phyloP scores from a whole-genome alignment of 805 yeast species.

The Candida michaelii region DNA sequence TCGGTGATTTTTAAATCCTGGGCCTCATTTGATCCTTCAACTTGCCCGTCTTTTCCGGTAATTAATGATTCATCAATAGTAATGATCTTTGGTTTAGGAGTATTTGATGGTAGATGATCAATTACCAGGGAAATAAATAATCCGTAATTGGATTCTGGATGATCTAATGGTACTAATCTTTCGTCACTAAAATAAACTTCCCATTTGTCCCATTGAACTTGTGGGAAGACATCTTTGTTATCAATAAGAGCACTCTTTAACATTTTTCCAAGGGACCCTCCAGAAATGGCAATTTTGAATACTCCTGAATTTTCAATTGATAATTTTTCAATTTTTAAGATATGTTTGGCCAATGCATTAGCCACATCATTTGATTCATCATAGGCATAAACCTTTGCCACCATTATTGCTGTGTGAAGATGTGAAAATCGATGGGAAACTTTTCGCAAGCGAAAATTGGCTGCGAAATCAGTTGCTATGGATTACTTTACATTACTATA shows the following conservation, averaged over 20 bases:
- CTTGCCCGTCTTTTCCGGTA: slow-evolving; percentile 46
- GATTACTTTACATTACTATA: background rate
- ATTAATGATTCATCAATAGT: slow-evolving; percentile 66
- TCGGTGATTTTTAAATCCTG: slow-evolving; percentile 53
- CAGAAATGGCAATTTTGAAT: slow-evolving; percentile 82
- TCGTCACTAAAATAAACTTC: slow-evolving; percentile 87
- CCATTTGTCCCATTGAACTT: slow-evolving; percentile 72
- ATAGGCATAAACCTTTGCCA: slow-evolving; percentile 47
- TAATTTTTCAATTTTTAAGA: slow-evolving; percentile 60
- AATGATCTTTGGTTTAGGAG: slow-evolving; percentile 57
- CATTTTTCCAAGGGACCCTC: slow-evolving; percentile 85
- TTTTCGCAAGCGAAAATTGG: too few species aligned
- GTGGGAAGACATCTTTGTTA: slow-evolving; percentile 42
- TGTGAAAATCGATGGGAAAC: too few species aligned
- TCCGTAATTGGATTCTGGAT: slow-evolving; percentile 85
- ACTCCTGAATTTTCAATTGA: slow-evolving; percentile 46
- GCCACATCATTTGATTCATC: slow-evolving; percentile 62
- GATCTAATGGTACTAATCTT: slow-evolving; percentile 78
- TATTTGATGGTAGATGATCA: slow-evolving; percentile 36
- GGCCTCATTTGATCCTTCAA: slow-evolving; percentile 46
- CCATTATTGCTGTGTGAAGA: too few species aligned
- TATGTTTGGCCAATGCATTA: slow-evolving; percentile 59
- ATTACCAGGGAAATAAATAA: slow-evolving; percentile 67
- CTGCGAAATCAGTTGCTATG: too few species aligned
- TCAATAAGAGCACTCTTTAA: slow-evolving; percentile 65